Evolutionary conservation across 1,284 basidiomycete species (phyloP), one percentile per base, ranked within the genome.

Genomic region (Cerrena zonata): DNA sequence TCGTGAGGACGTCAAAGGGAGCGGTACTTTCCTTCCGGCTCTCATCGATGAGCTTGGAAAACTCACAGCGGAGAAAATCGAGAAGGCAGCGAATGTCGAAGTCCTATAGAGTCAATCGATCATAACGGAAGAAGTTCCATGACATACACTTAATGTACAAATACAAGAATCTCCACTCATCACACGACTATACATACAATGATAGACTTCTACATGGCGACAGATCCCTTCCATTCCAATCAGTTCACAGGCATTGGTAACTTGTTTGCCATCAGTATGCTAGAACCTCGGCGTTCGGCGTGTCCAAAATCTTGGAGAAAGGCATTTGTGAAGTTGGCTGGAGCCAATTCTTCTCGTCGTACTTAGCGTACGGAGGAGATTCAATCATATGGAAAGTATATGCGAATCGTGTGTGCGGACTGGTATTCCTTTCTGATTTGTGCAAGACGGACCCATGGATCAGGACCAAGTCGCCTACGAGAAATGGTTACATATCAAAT

Each of bases 331-430:
- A 58, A 1, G 90, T 91, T 0, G 93, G 91, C 64, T 96, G 92
- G 52, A 95, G 72, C 91, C 91, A 93, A 64, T 92, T 91, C 75
- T 86, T 86, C 57, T 79, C 75, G 53, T 91, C 88, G 55, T 89
- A 91, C 44, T 62, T 60, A 1, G 82, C 85, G 57, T 79, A 65
- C 1, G 82, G 79, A 5, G 79, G 69, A 0, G 81, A 79, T 49
- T 91, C 89, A 42, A 91, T 83, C 86, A 89, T 94, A 63, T 96
- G 94, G 69, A 96, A 96, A 1, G 93, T 95, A 65, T 95, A 96
- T 34, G 92, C 92, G 61, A 89, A 91, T 18, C 94, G 80, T 2
- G 90, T 92, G 61, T 74, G 74, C 51, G 65, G 72, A 63, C 76
- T 86, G 13, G 74, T 85, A 62, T 91, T 96, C 45, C 80, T 78